phyloP scores from a whole-genome alignment of 495 filamentous ascomycete genomes.

The Annulohypoxylon moriforme region DNA sequence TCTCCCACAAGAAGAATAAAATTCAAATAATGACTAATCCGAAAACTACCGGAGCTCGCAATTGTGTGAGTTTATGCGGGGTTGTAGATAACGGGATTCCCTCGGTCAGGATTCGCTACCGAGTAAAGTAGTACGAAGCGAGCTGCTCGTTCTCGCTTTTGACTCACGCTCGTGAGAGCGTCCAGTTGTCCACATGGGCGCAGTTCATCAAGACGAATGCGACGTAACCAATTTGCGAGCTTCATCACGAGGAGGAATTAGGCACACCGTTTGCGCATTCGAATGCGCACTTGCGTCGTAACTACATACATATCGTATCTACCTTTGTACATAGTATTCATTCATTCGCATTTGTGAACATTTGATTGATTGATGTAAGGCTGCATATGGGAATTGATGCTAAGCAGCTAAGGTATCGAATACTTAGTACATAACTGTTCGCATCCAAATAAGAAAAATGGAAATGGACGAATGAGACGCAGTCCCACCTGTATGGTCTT shows the following conservation, averaged over 20 bases:
- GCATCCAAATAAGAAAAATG: constrained; percentile 26
- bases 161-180: constrained; percentile 12
- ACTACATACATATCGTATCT: neutral
- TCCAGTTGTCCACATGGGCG: constrained; percentile 36
- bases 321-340: neutral
- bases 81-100: neutral
- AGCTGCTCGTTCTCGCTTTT: constrained; percentile 20
- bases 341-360: neutral
- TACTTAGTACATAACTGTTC: constrained; percentile 7
- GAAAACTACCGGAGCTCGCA: neutral
- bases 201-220: constrained; percentile 34
- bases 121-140: constrained; percentile 21
- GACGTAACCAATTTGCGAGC: constrained; percentile 25
- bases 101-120: constrained; percentile 35
- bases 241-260: constrained; percentile 41
- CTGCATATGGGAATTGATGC: neutral
- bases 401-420: too few relatives aligned
- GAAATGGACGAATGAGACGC: constrained; percentile 2
- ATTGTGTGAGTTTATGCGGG: neutral
- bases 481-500: neutral
- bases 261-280: constrained; percentile 16
- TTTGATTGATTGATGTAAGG: neutral
- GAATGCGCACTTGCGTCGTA: constrained; percentile 38
- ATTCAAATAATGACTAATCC: constrained; percentile 1
- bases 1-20: neutral